Percentiles rank a stretch among this genome's conserved stretches.
Evolutionary conservation across 495 filamentous ascomycete genomes (phyloP).

Genomic region (Penicillium chermesinum): DNA sequence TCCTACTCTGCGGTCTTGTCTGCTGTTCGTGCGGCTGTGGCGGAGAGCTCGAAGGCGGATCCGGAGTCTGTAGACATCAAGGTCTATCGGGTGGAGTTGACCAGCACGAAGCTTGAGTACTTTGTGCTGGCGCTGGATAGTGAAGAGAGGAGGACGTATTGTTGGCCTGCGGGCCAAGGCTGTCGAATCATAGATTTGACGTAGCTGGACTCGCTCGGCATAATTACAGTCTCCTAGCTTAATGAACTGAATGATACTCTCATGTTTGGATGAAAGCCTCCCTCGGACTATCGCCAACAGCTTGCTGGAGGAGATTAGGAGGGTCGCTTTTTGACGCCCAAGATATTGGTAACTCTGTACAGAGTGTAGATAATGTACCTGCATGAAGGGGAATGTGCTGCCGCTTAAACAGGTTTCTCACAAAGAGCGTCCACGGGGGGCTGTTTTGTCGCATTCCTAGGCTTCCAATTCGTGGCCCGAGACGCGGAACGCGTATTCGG

Average conservation of each 20-base stretch:
- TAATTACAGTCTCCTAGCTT: not conserved
- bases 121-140: conserved; percentile 62
- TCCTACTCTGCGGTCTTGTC: conserved; percentile 27
- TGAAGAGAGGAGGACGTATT: conserved; percentile 47
- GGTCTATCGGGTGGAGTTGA: conserved; percentile 64
- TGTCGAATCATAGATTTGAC: conserved; percentile 52
- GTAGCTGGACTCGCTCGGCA: not conserved
- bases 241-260: not conserved
- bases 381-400: not conserved
- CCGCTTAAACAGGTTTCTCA: not conserved
- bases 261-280: too few relatives aligned
- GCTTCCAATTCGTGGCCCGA: not conserved
- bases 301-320: too few relatives aligned
- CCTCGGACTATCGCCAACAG: too few relatives aligned
- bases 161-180: conserved; percentile 72
- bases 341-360: not conserved
- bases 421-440: not conserved
- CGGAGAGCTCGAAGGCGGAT: conserved; percentile 16
- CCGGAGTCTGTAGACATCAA: conserved; percentile 58
- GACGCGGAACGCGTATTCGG: conserved; percentile 25
- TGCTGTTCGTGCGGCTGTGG: conserved; percentile 34
- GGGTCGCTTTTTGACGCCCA: not conserved
- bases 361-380: not conserved
- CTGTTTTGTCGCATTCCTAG: conserved; percentile 11
- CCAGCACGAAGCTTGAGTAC: conserved; percentile 64